phyloP scores from a whole-genome alignment of 1,284 basidiomycete genomes.

The Cutaneotrichosporon cyanovorans region DNA sequence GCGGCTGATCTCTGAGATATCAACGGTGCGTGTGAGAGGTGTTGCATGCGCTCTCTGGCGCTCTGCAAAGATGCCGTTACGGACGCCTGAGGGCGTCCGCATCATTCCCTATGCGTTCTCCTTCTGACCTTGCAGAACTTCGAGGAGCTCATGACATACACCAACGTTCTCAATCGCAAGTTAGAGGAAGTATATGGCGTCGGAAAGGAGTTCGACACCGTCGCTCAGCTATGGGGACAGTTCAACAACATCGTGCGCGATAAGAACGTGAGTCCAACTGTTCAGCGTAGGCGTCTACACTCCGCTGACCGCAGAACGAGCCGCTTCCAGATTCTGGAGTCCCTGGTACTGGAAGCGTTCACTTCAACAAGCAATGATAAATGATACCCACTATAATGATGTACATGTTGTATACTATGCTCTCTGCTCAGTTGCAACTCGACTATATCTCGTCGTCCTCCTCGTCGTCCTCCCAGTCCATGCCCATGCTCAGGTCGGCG shows the following conservation, averaged over 20 bases:
- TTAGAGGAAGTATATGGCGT: constrained; percentile 86
- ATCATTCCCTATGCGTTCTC: no score
- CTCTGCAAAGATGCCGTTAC: no score
- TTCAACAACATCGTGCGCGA: constrained; percentile 33
- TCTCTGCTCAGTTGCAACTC: neutral
- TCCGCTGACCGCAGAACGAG: no score
- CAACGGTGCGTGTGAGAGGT: constrained; percentile 27
- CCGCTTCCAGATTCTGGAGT: no score
- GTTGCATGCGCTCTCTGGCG: neutral
- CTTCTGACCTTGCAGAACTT: constrained; percentile 60
- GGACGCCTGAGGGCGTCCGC: no score
- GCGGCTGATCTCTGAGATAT: constrained; percentile 42
- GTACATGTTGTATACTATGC: neutral
- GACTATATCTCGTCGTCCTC: constrained; percentile 35
- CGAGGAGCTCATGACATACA: constrained; percentile 75
- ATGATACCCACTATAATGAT: neutral
- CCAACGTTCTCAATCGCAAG: constrained; percentile 83
- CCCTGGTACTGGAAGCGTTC: no score
- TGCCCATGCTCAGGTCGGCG: constrained; percentile 18
- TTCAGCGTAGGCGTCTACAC: no score
- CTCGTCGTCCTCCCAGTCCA: constrained; percentile 35
- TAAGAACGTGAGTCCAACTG: neutral
- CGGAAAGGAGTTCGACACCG: constrained; percentile 85
- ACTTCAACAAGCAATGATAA: no score
- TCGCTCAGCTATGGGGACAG: constrained; percentile 71